A percentile compares a stretch with the other conserved stretches of the same genome.
These are phyloP conservation scores for Mycena vitilis DNA, from an alignment of 768 basidiomycete genomes.

Conservation along the genomic window DNA sequence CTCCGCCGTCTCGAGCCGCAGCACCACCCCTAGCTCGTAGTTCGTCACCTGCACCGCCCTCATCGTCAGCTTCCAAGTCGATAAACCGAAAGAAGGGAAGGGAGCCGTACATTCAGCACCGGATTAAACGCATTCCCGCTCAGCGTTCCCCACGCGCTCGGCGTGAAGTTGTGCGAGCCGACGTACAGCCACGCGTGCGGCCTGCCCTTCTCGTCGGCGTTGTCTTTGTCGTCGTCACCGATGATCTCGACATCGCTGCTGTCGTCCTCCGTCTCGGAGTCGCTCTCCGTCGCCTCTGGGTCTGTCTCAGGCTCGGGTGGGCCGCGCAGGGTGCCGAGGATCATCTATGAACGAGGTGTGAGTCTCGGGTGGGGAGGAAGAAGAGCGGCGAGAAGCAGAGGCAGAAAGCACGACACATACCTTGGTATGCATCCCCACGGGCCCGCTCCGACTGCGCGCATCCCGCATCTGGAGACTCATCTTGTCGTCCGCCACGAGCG, in stretches of 20 bases:
- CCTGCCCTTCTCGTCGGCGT: background rate
- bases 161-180: constrained; percentile 77
- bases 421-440: constrained; percentile 78
- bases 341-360: constrained; percentile 51
- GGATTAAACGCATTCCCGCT: constrained; percentile 65
- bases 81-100: background rate
- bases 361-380: background rate
- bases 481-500: constrained; percentile 49
- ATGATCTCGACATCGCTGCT: constrained; percentile 35
- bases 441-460: constrained; percentile 66
- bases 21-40: constrained; percentile 73
- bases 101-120: constrained; percentile 53
- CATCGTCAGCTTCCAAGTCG: background rate
- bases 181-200: constrained; percentile 66
- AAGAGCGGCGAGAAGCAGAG: background rate
- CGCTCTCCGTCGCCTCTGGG: constrained; percentile 43
- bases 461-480: constrained; percentile 66
- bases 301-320: constrained; percentile 43
- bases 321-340: constrained; percentile 50
- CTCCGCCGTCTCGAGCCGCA: constrained; percentile 59
- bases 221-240: background rate
- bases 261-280: constrained; percentile 45
- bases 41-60: constrained; percentile 58
- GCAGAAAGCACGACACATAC: constrained; percentile 43
- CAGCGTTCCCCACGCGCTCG: constrained; percentile 73